Evolutionary conservation across 352 stramenopile species (phyloP).

Genomic region (Pythium vanterpoolii): DNA sequence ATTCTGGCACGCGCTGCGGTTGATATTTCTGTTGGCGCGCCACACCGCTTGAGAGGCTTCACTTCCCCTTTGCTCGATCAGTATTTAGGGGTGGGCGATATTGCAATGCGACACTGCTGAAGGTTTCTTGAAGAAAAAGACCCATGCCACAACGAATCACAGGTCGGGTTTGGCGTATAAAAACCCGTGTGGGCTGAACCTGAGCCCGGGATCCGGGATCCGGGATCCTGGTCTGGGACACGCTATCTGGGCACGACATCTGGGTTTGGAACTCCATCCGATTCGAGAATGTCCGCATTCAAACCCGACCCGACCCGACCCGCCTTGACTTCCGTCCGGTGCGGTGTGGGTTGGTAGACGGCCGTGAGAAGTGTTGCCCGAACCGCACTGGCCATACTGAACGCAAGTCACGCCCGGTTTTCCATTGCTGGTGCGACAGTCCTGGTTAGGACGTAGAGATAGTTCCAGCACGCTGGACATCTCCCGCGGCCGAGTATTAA

Average conservation of each 20-base stretch:
- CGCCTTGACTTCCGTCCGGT: background rate
- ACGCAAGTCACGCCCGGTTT: background rate
- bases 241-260: background rate
- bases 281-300: background rate
- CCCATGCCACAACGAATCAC: background rate
- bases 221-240: background rate
- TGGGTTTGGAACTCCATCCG: background rate
- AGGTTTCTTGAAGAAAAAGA: constrained; percentile 15
- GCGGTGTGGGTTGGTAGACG: background rate
- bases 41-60: background rate
- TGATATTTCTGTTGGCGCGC: no score
- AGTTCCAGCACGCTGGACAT: background rate
- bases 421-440: constrained; percentile 13
- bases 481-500: background rate
- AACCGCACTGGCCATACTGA: constrained; percentile 3
- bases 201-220: no score
- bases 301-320: background rate
- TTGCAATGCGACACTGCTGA: constrained; percentile 13
- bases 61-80: constrained; percentile 1
- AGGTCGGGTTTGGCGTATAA: background rate
- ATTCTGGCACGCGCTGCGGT: no score
- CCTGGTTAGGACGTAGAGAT: background rate
- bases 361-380: constrained; percentile 26
- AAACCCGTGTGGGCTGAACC: constrained; percentile 3
- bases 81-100: constrained; percentile 1